Evolutionary conservation across 2,329 filamentous ascomycete genomes (phyloP), one percentile per base, ranked within the genome.

Genomic region (Cadophora sp.): DNA sequence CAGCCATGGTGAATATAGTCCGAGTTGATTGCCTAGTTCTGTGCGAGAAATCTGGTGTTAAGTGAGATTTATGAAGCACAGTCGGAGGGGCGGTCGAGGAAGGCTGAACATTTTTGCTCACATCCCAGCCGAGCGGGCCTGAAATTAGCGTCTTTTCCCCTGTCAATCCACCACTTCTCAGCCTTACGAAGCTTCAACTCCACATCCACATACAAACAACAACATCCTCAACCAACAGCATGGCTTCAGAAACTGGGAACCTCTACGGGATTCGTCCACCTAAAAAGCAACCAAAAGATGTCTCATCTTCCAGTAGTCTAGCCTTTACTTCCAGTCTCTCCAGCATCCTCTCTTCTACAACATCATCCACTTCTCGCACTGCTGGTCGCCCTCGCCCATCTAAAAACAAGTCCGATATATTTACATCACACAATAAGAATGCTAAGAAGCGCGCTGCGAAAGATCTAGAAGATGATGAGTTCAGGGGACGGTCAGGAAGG

Each of bases 321-420:
- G 89, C 93, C 77, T 98, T 99, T 82, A 89, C 92, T n/a, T 92
- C 93, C 12, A 92, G 96, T 72, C 88, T 98, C 71, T 91, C 92
- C 74, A 92, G 90, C 56, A 88, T 97, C 65, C 93, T 97, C 80
- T 84, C 90, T 64, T 79, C 81, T n/a, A 79, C 81, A n/a, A 80
- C 79, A 67, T 70, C 81, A 69, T 70, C 81, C 71, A 80, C 34
- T n/a, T 62, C 70, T 79, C 73, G 81, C 19, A 74, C 81, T 7
- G 56, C 78, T 6, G 85, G 83, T 43, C 86, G 90, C 37, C 75
- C 85, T 1, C 84, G 87, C 43, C 80, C 87, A 5, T 83, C 82
- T 11, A 85, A 84, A 68, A 81, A 81, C 31, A 93, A 92, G 79
- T 83, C 88, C 43, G 87, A 91, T 77, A 88, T 94, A 70, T 94